Evolutionary conservation across 2,329 filamentous ascomycete species (phyloP).

Genomic region (Colletotrichum karsti): DNA sequence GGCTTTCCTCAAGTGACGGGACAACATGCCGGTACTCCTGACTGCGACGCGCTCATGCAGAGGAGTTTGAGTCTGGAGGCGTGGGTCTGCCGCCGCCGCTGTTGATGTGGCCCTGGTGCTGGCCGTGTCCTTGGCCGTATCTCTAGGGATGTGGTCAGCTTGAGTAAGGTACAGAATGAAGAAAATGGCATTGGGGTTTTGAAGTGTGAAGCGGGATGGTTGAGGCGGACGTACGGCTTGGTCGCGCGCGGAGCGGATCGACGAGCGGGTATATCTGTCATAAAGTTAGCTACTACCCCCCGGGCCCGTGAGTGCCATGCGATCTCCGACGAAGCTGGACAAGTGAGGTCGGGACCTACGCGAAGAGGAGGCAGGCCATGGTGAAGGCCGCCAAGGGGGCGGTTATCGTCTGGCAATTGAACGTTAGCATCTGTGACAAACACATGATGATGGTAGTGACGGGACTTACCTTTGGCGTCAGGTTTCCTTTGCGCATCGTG

Average conservation of each 20-base stretch:
- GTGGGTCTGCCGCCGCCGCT: neutral
- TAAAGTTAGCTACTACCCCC: neutral
- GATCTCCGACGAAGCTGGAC: neutral
- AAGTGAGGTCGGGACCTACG: conserved; percentile 38
- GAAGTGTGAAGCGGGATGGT: neutral
- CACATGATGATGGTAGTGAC: neutral
- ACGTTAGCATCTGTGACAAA: neutral
- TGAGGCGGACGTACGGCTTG: conserved; percentile 37
- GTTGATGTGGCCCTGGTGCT: conserved; percentile 6
- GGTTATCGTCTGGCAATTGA: conserved; percentile 48
- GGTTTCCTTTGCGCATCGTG: conserved; percentile 28
- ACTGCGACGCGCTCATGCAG: no score
- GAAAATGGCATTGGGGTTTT: neutral
- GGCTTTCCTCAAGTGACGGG: no score
- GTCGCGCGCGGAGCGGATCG: conserved; percentile 47
- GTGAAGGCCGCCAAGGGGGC: conserved; percentile 62
- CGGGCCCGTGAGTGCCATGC: neutral
- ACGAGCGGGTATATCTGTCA: conserved; percentile 49
- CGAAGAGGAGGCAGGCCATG: conserved; percentile 61
- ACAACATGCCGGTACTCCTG: no score
- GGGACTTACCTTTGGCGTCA: conserved; percentile 24
- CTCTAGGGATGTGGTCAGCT: conserved; percentile 4
- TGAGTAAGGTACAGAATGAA: no score
- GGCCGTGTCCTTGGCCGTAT: conserved; percentile 7
- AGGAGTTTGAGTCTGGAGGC: neutral